phyloP scores from a whole-genome alignment of 2,329 filamentous ascomycete species.

The Hirsutella minnesotensis region DNA sequence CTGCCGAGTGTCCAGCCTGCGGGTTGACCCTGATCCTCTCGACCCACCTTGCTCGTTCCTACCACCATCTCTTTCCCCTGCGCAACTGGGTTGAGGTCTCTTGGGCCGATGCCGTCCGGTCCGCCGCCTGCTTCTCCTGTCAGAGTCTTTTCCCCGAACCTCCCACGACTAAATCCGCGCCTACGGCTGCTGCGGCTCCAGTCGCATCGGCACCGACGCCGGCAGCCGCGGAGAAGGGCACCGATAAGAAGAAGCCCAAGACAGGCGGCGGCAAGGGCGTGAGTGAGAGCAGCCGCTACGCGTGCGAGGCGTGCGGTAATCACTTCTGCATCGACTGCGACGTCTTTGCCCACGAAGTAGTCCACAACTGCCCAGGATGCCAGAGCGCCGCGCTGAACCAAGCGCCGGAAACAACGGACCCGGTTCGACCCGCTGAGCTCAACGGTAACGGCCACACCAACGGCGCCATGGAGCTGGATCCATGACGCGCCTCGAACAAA shows the following conservation, averaged over 20 bases:
- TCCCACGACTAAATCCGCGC: constrained; percentile 11
- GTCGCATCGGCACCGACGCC: background rate
- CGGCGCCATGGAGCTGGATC: constrained; percentile 33
- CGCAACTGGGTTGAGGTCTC: constrained; percentile 84
- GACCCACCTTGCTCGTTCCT: constrained; percentile 84
- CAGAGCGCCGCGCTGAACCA: constrained; percentile 32
- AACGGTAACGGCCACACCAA: constrained; percentile 18
- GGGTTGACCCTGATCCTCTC: constrained; percentile 86
- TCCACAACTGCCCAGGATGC: constrained; percentile 94
- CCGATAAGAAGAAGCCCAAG: constrained; percentile 5
- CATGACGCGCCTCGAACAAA: background rate
- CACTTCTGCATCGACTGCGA: constrained; percentile 99
- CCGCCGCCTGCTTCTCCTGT: constrained; percentile 66
- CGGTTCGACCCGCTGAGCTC: constrained; percentile 8
- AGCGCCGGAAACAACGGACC: background rate
- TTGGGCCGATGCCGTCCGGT: constrained; percentile 58
- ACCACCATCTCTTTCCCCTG: constrained; percentile 85
- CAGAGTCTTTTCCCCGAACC: constrained; percentile 55
- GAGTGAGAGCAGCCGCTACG: constrained; percentile 79
- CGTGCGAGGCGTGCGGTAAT: constrained; percentile 72
- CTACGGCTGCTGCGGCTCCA: background rate
- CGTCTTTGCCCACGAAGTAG: constrained; percentile 83
- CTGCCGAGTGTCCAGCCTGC: constrained; percentile 83
- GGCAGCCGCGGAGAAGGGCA: background rate
- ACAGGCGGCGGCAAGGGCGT: constrained; percentile 43